Percentiles rank a stretch among this genome's conserved stretches.
Conservation (phyloP, 768 basidiomycete species). For the Hortiboletus campestris region DNA sequence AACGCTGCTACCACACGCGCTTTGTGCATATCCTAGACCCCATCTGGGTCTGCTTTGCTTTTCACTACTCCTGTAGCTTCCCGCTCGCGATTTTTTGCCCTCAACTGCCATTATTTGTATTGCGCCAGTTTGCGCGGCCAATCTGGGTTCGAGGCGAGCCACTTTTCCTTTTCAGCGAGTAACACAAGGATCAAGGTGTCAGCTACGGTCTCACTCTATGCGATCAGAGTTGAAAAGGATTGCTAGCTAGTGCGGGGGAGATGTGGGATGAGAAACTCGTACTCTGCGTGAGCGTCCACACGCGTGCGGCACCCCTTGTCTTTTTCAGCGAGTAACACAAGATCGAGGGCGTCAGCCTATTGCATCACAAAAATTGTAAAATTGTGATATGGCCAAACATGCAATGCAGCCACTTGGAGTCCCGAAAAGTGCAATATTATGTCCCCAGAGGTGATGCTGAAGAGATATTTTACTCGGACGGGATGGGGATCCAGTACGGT, state of each 20-base stretch:
- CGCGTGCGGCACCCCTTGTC: too few relatives aligned
- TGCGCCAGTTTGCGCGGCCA: conserved; percentile 52
- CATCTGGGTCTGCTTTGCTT: conserved; percentile 35
- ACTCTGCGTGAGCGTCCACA: too few relatives aligned
- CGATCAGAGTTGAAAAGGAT: conserved; percentile 70
- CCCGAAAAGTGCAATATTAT: neutral
- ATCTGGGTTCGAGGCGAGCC: conserved; percentile 44
- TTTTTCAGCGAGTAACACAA: too few relatives aligned
- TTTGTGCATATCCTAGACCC: too few relatives aligned
- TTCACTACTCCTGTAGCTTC: conserved; percentile 40
- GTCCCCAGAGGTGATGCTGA: neutral
- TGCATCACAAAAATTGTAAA: neutral
- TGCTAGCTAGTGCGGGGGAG: conserved; percentile 46
- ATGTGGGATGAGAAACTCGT: neutral
- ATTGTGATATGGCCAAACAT: neutral
- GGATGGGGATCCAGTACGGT: too few relatives aligned
- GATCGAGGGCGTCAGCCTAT: too few relatives aligned
- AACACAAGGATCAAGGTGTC: conserved; percentile 36
- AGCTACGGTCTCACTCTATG: conserved; percentile 52
- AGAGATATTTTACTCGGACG: too few relatives aligned
- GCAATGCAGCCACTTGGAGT: neutral
- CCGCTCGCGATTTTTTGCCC: conserved; percentile 48
- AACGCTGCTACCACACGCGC: too few relatives aligned
- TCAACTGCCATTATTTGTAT: conserved; percentile 50
- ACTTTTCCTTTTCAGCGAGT: conserved; percentile 44